Conservation (phyloP, 495 filamentous ascomycete genomes). For the Daldinia concentrica region DNA sequence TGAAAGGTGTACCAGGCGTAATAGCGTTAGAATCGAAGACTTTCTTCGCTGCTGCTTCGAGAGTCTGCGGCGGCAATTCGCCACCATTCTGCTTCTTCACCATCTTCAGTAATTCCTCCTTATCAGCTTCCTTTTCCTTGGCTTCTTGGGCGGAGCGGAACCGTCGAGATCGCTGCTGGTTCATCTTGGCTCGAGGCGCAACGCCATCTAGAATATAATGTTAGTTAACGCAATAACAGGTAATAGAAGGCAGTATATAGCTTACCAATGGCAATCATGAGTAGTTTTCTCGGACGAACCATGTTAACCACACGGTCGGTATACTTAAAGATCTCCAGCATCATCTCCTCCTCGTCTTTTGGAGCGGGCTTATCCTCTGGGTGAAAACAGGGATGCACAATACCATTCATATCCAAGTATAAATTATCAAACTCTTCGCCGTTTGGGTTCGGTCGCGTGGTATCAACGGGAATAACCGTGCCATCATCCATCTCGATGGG, state of each 20-base stretch:
- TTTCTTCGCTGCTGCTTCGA: constrained; percentile 78
- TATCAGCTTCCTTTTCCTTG: constrained; percentile 91
- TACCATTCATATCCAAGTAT: constrained; percentile 99
- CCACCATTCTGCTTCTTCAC: constrained; percentile 76
- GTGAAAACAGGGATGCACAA: constrained; percentile 98
- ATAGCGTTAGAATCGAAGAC: constrained; percentile 99
- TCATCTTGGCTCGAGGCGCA: constrained; percentile 95
- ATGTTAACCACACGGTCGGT: constrained; percentile 98
- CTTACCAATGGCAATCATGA: constrained; percentile 98
- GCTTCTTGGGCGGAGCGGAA: constrained; percentile 95
- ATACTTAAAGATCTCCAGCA: constrained; percentile 96
- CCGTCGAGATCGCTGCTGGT: constrained; percentile 90
- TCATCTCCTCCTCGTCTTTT: constrained; percentile 97
- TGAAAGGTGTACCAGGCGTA: constrained; percentile 97
- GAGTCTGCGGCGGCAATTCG: constrained; percentile 65
- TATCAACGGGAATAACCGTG: constrained; percentile 82
- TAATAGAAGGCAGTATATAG: constrained; percentile 22
- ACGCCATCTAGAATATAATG: constrained; percentile 74
- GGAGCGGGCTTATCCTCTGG: constrained; percentile 93
- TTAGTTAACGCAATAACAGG: constrained; percentile 47
- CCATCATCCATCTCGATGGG: constrained; percentile 80
- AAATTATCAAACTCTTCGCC: constrained; percentile 98
- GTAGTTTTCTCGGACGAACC: constrained; percentile 91
- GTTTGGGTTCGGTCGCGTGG: constrained; percentile 88
- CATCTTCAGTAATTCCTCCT: constrained; percentile 83